Evolutionary conservation across 179 eudicot genomes (phyloP).

Genomic region (Spinacia oleracea): DNA sequence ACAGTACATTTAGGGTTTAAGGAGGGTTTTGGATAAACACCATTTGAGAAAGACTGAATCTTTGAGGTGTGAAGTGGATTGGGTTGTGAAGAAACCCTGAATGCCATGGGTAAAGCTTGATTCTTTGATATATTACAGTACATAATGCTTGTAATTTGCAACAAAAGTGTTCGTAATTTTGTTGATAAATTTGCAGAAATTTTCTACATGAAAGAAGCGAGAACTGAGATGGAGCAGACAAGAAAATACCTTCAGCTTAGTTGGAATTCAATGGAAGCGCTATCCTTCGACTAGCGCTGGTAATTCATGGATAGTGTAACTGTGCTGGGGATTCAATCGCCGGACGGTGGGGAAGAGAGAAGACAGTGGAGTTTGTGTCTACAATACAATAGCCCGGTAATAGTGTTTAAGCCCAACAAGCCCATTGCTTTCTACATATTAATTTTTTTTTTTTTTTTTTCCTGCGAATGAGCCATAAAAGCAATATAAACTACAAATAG

Average conservation of each 20-base stretch:
- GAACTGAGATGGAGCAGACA: background rate
- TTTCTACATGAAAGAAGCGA: background rate
- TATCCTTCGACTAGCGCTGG: background rate
- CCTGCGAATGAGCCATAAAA: too few species aligned
- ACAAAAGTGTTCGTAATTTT: background rate
- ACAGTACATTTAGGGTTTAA: constrained; percentile 25
- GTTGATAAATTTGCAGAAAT: background rate
- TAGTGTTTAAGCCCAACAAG: too few species aligned
- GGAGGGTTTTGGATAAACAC: constrained; percentile 37
- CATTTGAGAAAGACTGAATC: constrained; percentile 38
- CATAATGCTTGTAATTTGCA: constrained; percentile 31
- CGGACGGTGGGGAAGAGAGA: too few species aligned
- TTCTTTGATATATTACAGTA: constrained; percentile 48
- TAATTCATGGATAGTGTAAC: too few species aligned
- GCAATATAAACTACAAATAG: too few species aligned
- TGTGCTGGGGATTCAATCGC: too few species aligned
- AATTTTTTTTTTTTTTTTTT: too few species aligned
- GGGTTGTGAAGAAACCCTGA: constrained; percentile 48
- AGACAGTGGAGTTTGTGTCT: too few species aligned
- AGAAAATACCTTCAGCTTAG: background rate
- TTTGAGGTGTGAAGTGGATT: constrained; percentile 34
- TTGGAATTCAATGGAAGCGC: background rate
- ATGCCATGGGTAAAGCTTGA: constrained; percentile 56
- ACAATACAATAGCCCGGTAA: too few species aligned
- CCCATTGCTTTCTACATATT: too few species aligned